Conservation (phyloP, 805 yeast species). For the Vanderwaltozyma yarrowii region DNA sequence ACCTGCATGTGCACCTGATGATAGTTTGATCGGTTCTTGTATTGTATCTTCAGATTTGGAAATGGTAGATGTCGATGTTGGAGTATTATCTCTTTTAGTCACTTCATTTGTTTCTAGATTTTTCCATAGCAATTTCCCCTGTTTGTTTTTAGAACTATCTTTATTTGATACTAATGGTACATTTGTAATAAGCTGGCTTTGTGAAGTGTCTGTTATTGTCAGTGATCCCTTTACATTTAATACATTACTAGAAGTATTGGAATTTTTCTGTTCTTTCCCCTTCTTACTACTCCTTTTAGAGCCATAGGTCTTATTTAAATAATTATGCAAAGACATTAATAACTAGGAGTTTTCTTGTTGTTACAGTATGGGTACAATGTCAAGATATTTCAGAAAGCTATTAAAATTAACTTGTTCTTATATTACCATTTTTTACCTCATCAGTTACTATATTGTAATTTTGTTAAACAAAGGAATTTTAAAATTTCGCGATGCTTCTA, state of each 20-base stretch:
- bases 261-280: constrained; percentile 22
- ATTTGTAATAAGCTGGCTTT: constrained; percentile 11
- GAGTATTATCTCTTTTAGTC: background rate
- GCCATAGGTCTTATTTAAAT: constrained; percentile 37
- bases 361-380: too few relatives aligned
- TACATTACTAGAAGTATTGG: too few relatives aligned
- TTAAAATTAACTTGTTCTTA: too few relatives aligned
- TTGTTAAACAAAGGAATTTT: too few relatives aligned
- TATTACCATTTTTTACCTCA: too few relatives aligned
- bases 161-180: constrained; percentile 2
- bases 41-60: background rate
- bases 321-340: constrained; percentile 38
- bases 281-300: constrained; percentile 15
- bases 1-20: constrained; percentile 33
- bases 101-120: constrained; percentile 21
- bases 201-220: constrained; percentile 4
- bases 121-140: constrained; percentile 16
- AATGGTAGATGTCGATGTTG: too few relatives aligned
- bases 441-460: too few relatives aligned
- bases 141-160: background rate
- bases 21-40: constrained; percentile 8
- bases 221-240: too few relatives aligned
- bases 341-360: too few relatives aligned
- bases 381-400: too few relatives aligned
- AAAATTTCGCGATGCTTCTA: too few relatives aligned